A percentile compares a stretch with the other conserved stretches of the same genome.
Evolutionary conservation across 1,284 basidiomycete species (phyloP).

Genomic region (Sphaerobolus stellatus): DNA sequence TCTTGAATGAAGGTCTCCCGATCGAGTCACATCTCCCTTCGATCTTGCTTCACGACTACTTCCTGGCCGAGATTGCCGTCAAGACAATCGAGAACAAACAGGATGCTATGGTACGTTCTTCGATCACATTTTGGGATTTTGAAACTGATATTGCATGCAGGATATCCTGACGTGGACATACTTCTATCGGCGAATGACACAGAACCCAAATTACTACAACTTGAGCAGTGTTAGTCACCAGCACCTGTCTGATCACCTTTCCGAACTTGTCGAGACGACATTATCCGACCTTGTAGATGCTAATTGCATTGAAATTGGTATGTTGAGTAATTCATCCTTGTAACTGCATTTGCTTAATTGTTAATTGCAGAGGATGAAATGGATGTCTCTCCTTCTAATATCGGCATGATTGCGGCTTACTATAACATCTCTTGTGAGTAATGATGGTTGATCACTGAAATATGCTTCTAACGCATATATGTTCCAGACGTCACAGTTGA

Average conservation of each 20-base stretch:
- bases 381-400: constrained; percentile 87
- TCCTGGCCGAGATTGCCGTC: constrained; percentile 97
- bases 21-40: constrained; percentile 93
- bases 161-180: constrained; percentile 94
- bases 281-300: constrained; percentile 88
- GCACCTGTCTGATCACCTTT: constrained; percentile 91
- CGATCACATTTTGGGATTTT: constrained; percentile 18
- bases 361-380: constrained; percentile 81
- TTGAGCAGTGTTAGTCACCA: constrained; percentile 91
- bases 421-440: constrained; percentile 83
- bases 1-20: constrained; percentile 94
- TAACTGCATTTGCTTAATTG: not conserved
- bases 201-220: constrained; percentile 96
- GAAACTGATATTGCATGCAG: constrained; percentile 35
- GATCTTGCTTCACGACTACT: constrained; percentile 91
- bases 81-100: constrained; percentile 99
- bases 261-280: constrained; percentile 94
- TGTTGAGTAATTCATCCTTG: constrained; percentile 27
- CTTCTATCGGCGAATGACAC: constrained; percentile 95
- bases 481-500: constrained; percentile 87
- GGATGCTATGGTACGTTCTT: constrained; percentile 78
- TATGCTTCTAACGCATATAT: too few species aligned
- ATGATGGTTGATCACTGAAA: too few species aligned
- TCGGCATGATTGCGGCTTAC: constrained; percentile 96
- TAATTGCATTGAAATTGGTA: constrained; percentile 92